phyloP scores from a whole-genome alignment of 176 grass and related monocot species.

The Hordeum marinum region DNA sequence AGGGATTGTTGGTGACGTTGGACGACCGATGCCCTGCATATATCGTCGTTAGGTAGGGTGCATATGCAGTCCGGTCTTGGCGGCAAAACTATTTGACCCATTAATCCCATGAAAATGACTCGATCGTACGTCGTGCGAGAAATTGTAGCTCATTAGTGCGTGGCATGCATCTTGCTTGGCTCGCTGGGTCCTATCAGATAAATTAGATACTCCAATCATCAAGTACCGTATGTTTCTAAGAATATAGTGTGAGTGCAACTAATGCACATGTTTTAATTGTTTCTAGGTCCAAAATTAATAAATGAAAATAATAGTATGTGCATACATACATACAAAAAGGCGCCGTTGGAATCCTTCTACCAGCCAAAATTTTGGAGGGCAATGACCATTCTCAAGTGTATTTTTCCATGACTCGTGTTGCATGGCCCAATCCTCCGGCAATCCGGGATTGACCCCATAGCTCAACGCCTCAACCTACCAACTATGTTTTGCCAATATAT shows the following conservation, averaged over 20 bases:
- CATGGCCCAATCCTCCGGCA: too few relatives aligned
- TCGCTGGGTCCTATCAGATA: background rate
- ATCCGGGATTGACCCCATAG: too few relatives aligned
- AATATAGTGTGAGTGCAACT: background rate
- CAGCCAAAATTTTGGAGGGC: too few relatives aligned
- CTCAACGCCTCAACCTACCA: too few relatives aligned
- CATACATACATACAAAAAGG: too few relatives aligned
- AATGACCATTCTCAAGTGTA: too few relatives aligned
- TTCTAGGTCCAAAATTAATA: background rate
- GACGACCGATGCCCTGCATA: background rate
- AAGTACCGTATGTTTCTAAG: background rate
- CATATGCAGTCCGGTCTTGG: conserved; percentile 15
- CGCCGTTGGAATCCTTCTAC: too few relatives aligned
- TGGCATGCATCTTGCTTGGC: background rate
- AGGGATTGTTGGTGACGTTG: background rate
- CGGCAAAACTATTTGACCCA: conserved; percentile 18
- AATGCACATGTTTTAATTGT: background rate
- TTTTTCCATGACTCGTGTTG: too few relatives aligned
- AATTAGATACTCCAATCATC: background rate
- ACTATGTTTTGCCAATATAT: too few relatives aligned
- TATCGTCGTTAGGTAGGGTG: background rate
- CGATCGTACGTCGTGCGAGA: background rate
- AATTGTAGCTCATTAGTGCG: background rate
- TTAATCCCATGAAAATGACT: background rate
- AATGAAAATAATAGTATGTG: background rate